Evolutionary conservation across 2,329 filamentous ascomycete species (phyloP), one percentile per base, ranked within the genome.

Genomic region (Chrysoporthe cubensis): DNA sequence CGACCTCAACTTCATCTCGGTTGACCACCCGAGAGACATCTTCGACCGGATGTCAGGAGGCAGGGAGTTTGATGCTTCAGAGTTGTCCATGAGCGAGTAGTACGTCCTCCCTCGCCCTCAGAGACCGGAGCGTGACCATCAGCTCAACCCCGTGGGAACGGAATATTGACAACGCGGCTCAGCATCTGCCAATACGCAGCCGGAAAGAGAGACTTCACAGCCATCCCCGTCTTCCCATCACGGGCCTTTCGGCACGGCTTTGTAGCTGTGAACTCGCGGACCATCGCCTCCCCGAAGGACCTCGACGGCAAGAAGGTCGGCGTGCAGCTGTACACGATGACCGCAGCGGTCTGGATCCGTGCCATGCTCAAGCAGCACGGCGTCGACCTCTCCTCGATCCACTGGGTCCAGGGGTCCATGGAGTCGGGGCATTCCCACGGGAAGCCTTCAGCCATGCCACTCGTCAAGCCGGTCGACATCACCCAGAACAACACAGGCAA

Each of bases 321-420:
- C 11, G 75, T 80, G 0, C 77, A 76, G 69, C 69, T 76, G 21
- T 79, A 80, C 70, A 78, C 77, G 26, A 78, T 79, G 78, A 79
- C 78, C 3, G 78, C 78, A 11, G 77, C 77, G 0, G 78, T 80
- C 8, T 79, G 76, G 76, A 75, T 76, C 11, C 70, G 78, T 32
- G 74, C 74, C 5, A 42, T 79, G 14, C 70, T 80, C 13, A 40
- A 42, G n/a, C 66, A 78, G 66, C 69, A 79, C 44, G 78, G 77
- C 18, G 77, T 79, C 21, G 75, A 77, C 67, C 71, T 78, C 8
- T 70, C 69, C 3, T 73, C 68, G 1, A 74, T 76, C 48, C 68
- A 74, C 50, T 80, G 76, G 77, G 70, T 79, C 16, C 73, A 78
- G 62, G 78, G 77, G 4, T 71, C 68, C 32, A 75, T 80, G 70